These are phyloP conservation scores for Paraphaeosphaeria minitans DNA, from an alignment of 2,329 filamentous ascomycete genomes.

Conservation along the genomic window DNA sequence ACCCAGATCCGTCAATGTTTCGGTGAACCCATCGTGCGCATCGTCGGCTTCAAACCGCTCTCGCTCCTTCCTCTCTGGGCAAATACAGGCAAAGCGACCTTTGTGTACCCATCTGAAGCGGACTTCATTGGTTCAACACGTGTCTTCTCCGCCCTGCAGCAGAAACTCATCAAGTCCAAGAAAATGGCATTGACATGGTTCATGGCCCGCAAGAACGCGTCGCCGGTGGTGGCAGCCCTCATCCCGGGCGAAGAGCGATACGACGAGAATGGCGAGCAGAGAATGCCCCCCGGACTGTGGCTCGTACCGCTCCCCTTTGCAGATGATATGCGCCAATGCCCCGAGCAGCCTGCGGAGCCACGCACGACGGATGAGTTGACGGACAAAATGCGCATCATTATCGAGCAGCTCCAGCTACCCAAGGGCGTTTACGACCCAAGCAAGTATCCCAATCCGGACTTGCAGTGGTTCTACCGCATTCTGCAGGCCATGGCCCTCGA, in stretches of 20 bases:
- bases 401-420: constrained; percentile 87
- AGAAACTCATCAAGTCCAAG: constrained; percentile 78
- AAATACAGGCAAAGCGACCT: constrained; percentile 82
- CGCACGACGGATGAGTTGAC: constrained; percentile 69
- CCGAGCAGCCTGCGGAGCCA: constrained; percentile 61
- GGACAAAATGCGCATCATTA: constrained; percentile 79
- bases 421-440: constrained; percentile 81
- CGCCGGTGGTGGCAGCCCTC: constrained; percentile 79
- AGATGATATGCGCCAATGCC: constrained; percentile 81
- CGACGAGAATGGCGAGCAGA: constrained; percentile 68
- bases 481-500: constrained; percentile 89
- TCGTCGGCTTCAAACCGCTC: constrained; percentile 91
- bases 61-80: constrained; percentile 80
- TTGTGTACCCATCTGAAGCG: constrained; percentile 92
- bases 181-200: constrained; percentile 92
- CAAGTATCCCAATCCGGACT: constrained; percentile 87
- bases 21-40: constrained; percentile 79
- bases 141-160: constrained; percentile 88
- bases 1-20: constrained; percentile 74
- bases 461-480: constrained; percentile 98
- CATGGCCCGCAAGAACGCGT: constrained; percentile 78
- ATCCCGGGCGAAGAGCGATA: constrained; percentile 73
- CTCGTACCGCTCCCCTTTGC: constrained; percentile 85
- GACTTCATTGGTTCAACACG: constrained; percentile 89
- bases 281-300: constrained; percentile 84